Percentiles rank a stretch among this genome's conserved stretches.
These are phyloP conservation scores for Plasmodium fragile DNA, from an alignment of 169 alveolate genomes.

Conservation along the genomic window DNA sequence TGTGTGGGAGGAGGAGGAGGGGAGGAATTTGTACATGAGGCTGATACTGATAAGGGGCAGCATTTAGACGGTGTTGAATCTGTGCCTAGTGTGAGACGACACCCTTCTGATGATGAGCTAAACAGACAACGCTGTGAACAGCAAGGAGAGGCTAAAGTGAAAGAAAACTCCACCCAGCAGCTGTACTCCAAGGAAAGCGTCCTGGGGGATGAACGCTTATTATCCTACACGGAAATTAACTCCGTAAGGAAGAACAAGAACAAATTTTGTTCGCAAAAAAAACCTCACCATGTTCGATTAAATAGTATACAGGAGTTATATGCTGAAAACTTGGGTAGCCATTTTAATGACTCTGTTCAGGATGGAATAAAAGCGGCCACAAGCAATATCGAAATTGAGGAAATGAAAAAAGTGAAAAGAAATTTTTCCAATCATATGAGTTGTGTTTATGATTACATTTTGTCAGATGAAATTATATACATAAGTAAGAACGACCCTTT, in stretches of 20 bases:
- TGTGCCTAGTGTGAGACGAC: neutral
- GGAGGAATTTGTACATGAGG: neutral
- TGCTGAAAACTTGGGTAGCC: neutral
- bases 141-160: neutral
- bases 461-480: conserved; percentile 14
- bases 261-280: neutral
- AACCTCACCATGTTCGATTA: neutral
- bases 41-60: neutral
- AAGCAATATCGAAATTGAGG: conserved; percentile 17
- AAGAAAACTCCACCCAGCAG: neutral
- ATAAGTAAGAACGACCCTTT: conserved; percentile 58
- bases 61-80: neutral
- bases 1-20: neutral
- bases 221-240: neutral
- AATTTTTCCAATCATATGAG: neutral
- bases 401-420: conserved; percentile 17
- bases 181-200: neutral
- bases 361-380: conserved; percentile 19
- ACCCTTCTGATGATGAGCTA: neutral
- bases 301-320: conserved; percentile 30
- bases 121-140: neutral
- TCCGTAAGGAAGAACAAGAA: neutral
- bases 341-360: neutral
- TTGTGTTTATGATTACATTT: conserved; percentile 35
- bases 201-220: neutral